Conservation (phyloP, 495 filamentous ascomycete genomes). For the Cryomyces antarcticus region DNA sequence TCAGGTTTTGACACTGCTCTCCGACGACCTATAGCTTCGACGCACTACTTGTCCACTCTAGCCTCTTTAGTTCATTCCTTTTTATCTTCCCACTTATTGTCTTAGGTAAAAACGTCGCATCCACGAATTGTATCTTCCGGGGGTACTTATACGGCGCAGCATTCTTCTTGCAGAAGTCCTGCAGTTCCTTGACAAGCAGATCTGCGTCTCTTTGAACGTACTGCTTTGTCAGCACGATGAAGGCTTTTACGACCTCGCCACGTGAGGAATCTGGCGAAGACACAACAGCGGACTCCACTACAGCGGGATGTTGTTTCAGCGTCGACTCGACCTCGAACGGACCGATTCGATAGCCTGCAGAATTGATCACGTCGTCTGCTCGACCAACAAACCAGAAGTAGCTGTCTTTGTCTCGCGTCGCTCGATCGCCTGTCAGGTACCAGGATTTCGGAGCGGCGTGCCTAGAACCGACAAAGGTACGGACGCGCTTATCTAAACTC, state of each 20-base stretch:
- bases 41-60: constrained; percentile 2
- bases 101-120: constrained; percentile 7
- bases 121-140: constrained; percentile 8
- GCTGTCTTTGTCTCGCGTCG: constrained; percentile 7
- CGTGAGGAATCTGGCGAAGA: constrained; percentile 5
- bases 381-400: constrained; percentile 12
- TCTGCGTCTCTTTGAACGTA: neutral
- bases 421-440: constrained; percentile 9
- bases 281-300: constrained; percentile 8
- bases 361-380: constrained; percentile 10
- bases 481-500: constrained; percentile 1
- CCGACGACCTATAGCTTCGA: neutral
- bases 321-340: constrained; percentile 10
- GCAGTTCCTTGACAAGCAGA: constrained; percentile 5
- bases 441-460: neutral
- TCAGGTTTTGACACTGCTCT: neutral
- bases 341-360: constrained; percentile 7
- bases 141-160: constrained; percentile 11
- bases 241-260: constrained; percentile 10
- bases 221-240: constrained; percentile 5
- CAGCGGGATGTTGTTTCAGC: constrained; percentile 9
- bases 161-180: constrained; percentile 9
- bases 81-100: constrained; percentile 10
- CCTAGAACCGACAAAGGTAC: neutral
- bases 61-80: constrained; percentile 5